These are phyloP conservation scores for Rhypophila decipiens DNA, from an alignment of 495 filamentous ascomycete genomes.

Conservation along the genomic window DNA sequence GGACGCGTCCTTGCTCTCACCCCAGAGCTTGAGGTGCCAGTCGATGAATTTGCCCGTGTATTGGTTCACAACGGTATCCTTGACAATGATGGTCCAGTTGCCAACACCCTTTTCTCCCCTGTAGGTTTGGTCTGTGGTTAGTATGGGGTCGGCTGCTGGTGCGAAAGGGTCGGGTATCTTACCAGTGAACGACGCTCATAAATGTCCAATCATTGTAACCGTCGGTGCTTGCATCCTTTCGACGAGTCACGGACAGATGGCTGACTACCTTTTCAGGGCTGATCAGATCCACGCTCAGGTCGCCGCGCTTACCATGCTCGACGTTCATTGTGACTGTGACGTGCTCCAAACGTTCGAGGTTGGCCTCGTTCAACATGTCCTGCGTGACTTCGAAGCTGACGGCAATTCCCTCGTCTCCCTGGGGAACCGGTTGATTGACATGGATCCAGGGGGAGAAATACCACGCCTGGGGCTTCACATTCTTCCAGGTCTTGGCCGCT, in stretches of 20 bases:
- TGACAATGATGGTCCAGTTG: slow-evolving; percentile 84
- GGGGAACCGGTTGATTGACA: slow-evolving; percentile 77
- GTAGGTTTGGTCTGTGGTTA: slow-evolving; percentile 16
- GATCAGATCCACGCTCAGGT: slow-evolving; percentile 86
- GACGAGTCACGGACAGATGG: slow-evolving; percentile 70
- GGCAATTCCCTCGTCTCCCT: slow-evolving; percentile 74
- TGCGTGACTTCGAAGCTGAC: slow-evolving; percentile 71
- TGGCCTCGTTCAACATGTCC: slow-evolving; percentile 70
- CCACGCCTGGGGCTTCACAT: slow-evolving; percentile 97
- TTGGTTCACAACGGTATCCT: slow-evolving; percentile 75
- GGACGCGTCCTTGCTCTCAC: slow-evolving; percentile 69
- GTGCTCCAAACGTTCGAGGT: slow-evolving; percentile 82
- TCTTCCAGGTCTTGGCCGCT: slow-evolving; percentile 74
- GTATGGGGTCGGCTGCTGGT: slow-evolving; percentile 9
- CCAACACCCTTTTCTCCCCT: slow-evolving; percentile 89
- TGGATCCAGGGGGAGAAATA: slow-evolving; percentile 87
- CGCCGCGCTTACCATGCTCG: slow-evolving; percentile 75
- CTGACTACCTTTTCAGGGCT: slow-evolving; percentile 77
- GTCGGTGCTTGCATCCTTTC: slow-evolving; percentile 49
- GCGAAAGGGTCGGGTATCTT: slow-evolving; percentile 25
- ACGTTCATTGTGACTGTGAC: slow-evolving; percentile 98
- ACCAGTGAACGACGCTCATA: slow-evolving; percentile 97
- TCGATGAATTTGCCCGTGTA: slow-evolving; percentile 73
- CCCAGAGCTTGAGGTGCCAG: slow-evolving; percentile 94
- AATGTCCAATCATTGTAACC: slow-evolving; percentile 99